A percentile compares a stretch with the other conserved stretches of the same genome.
Conservation (phyloP, 1,139 yeast genomes). For the Blastobotrys serpentis region DNA sequence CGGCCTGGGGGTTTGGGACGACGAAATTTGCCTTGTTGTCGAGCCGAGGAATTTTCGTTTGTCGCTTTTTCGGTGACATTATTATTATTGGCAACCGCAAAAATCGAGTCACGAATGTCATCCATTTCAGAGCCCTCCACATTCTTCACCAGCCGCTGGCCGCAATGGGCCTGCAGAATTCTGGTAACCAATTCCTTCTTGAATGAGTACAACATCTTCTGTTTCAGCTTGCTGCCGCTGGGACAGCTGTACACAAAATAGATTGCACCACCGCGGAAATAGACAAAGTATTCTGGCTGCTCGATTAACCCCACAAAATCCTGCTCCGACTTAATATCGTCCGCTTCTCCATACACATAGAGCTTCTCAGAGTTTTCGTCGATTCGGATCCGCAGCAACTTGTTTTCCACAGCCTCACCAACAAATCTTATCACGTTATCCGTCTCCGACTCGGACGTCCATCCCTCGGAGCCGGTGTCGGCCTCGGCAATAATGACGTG, state of each 20-base stretch:
- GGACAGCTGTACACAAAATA: slow-evolving; percentile 13
- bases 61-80: too few relatives aligned
- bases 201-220: slow-evolving; percentile 14
- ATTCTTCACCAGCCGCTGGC: too few relatives aligned
- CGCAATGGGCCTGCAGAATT: not conserved
- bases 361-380: slow-evolving; percentile 9
- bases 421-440: slow-evolving; percentile 23
- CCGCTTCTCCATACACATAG: not conserved
- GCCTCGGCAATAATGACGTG: slow-evolving; percentile 25
- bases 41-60: slow-evolving; percentile 5
- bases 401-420: slow-evolving; percentile 32
- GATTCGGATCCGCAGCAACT: slow-evolving; percentile 11
- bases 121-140: slow-evolving; percentile 1
- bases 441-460: slow-evolving; percentile 1
- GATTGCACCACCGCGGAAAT: not conserved
- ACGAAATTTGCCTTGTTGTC: slow-evolving; percentile 28
- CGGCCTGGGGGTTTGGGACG: slow-evolving; percentile 42
- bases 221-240: slow-evolving; percentile 1
- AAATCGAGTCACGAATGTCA: not conserved
- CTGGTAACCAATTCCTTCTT: slow-evolving; percentile 9
- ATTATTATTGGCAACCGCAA: too few relatives aligned
- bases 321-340: not conserved
- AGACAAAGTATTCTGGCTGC: slow-evolving; percentile 6
- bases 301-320: not conserved
- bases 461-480: slow-evolving; percentile 1